Evolutionary conservation across 176 grass and related monocot genomes (phyloP).

Genomic region (Triticum monococcum): DNA sequence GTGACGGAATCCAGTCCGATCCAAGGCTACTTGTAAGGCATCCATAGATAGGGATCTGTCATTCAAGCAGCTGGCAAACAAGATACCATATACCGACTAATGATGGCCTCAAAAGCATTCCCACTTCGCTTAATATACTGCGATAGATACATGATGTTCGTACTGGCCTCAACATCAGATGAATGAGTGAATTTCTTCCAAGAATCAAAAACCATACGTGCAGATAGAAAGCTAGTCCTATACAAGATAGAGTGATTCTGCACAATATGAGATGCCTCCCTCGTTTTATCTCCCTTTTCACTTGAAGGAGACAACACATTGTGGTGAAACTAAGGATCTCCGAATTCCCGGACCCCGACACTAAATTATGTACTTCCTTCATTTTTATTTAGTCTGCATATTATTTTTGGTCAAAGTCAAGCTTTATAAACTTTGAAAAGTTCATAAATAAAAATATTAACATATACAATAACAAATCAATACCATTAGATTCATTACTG

Average conservation of each 20-base stretch:
- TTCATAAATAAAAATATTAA: too few relatives aligned
- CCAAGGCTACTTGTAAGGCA: slow-evolving; percentile 16
- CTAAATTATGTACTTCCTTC: background rate
- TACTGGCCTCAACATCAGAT: too few relatives aligned
- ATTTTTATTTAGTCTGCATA: too few relatives aligned
- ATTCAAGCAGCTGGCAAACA: slow-evolving; percentile 25
- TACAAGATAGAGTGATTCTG: slow-evolving; percentile 5
- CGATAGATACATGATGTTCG: too few relatives aligned
- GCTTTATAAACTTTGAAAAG: too few relatives aligned
- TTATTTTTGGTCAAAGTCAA: too few relatives aligned
- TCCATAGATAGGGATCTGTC: background rate
- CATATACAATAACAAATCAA: too few relatives aligned
- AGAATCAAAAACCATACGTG: slow-evolving; percentile 31
- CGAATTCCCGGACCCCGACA: background rate
- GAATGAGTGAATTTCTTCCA: background rate
- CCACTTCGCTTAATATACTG: background rate
- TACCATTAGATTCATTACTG: too few relatives aligned
- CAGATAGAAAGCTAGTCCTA: slow-evolving; percentile 24
- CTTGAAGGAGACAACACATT: slow-evolving; percentile 1
- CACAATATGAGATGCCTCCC: background rate
- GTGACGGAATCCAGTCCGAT: slow-evolving; percentile 17
- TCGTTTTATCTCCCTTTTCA: background rate
- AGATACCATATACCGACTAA: slow-evolving; percentile 35
- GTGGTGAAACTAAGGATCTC: slow-evolving; percentile 24
- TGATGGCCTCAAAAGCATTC: slow-evolving; percentile 19